Evolutionary conservation across 2,329 filamentous ascomycete species (phyloP), one percentile per base, ranked within the genome.

Genomic region (Geosmithia putterillii): DNA sequence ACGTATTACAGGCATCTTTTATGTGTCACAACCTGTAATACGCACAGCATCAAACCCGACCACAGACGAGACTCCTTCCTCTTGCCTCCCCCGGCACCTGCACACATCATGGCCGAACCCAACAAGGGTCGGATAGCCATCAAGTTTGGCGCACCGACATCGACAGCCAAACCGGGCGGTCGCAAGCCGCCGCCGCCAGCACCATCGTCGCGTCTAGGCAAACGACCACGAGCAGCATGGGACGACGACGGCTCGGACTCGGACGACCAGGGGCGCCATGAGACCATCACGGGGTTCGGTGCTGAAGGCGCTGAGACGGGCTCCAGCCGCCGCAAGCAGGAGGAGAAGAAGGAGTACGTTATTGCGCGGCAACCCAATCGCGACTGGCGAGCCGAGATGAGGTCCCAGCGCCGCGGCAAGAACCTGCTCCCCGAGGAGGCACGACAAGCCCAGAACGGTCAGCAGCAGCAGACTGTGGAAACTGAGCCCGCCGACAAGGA

Each of bases 391-490:
- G 66, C 70, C 45, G 74, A 79, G 45, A 39, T 38, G 61, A 66
- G 65, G 48, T 69, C 68, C 47, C 60, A 62, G 47, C 56, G 57
- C 34, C 63, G 63, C 45, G 63, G 71, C 50, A 78, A 68, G 58
- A 79, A 75, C 55, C 57, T 73, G 14, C 62, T 81, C n/a, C 77
- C 75, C 7, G 74, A 74, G 47, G 74, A 73, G 36, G 68, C 71
- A 48, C 67, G 66, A 48, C 59, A 65, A 47, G 64, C 63, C 50
- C 65, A 63, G 52, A 65, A 56, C 40, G 52, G 47, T 6, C 44
- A 34, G 4, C 32, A 34, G 4, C 32, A 22, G 22, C 53, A 54
- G n/a, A 21, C n/a, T 19, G 37, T 36, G 8, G 42, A 43, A 36
- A 44, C 22, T 5, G 42, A 40, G 28, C 28, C 36, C 37, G 62